A percentile compares a stretch with the other conserved stretches of the same genome.
These are phyloP conservation scores for Ceratobasidium sp. DNA, from an alignment of 1,284 basidiomycete species.

Conservation along the genomic window DNA sequence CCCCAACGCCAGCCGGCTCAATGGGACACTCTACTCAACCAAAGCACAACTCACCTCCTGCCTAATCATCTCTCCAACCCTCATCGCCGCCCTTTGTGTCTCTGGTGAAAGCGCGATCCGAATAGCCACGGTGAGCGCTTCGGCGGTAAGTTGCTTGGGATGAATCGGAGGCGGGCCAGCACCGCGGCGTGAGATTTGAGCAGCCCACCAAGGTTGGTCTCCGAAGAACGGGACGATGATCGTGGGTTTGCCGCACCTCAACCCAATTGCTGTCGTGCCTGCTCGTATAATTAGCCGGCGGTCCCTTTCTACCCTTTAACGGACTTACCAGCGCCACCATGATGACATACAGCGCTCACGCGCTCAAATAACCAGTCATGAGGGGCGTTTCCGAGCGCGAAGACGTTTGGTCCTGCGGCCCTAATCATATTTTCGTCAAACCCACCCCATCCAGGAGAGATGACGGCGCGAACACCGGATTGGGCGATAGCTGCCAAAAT, in stretches of 20 bases:
- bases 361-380: slow-evolving; percentile 79
- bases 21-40: neutral
- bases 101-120: slow-evolving; percentile 61
- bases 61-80: slow-evolving; percentile 66
- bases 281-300: neutral
- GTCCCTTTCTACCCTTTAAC: neutral
- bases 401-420: slow-evolving; percentile 62
- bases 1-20: neutral
- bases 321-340: slow-evolving; percentile 66
- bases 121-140: slow-evolving; percentile 68
- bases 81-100: slow-evolving; percentile 63
- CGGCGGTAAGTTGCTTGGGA: slow-evolving; percentile 64
- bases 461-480: slow-evolving; percentile 68
- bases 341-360: slow-evolving; percentile 74
- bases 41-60: slow-evolving; percentile 59
- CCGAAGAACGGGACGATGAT: slow-evolving; percentile 61
- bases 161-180: slow-evolving; percentile 72
- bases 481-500: slow-evolving; percentile 68
- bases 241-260: slow-evolving; percentile 72
- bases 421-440: slow-evolving; percentile 64
- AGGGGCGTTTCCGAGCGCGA: slow-evolving; percentile 72
- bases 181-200: slow-evolving; percentile 54
- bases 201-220: slow-evolving; percentile 51
- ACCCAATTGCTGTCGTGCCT: slow-evolving; percentile 72
- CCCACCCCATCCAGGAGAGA: slow-evolving; percentile 74